Conservation (phyloP, 73 alveolate genomes). For the Paraurostyla sp. region DNA sequence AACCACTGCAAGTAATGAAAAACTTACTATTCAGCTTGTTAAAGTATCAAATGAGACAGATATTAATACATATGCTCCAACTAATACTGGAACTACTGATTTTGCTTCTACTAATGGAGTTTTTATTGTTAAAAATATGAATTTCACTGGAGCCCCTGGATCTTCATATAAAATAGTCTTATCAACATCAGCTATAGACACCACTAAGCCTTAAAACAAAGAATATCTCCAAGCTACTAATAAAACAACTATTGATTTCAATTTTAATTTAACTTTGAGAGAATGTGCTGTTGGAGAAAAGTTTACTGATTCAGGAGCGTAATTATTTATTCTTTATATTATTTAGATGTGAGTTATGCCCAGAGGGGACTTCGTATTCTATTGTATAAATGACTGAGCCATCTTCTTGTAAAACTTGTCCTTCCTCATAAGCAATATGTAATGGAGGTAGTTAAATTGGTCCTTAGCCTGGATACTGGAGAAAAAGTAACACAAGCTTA, state of each 20-base stretch:
- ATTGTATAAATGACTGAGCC: slow-evolving; percentile 21
- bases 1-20: slow-evolving; percentile 19
- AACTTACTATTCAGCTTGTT: not conserved
- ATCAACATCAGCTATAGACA: slow-evolving; percentile 41
- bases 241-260: not conserved
- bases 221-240: not conserved
- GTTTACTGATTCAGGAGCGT: slow-evolving; percentile 62
- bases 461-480: slow-evolving; percentile 70
- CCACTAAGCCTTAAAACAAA: slow-evolving; percentile 48
- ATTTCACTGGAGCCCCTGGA: slow-evolving; percentile 63
- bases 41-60: not conserved
- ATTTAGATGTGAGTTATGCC: slow-evolving; percentile 49
- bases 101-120: slow-evolving; percentile 28
- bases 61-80: slow-evolving; percentile 32
- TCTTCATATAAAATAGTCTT: not conserved
- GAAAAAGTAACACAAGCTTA: slow-evolving; percentile 42
- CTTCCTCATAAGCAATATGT: slow-evolving; percentile 54
- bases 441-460: slow-evolving; percentile 56
- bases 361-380: slow-evolving; percentile 15
- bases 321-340: not conserved
- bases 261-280: slow-evolving; percentile 20
- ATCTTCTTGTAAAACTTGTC: slow-evolving; percentile 55
- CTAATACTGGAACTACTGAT: slow-evolving; percentile 8
- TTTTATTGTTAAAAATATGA: not conserved
- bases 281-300: slow-evolving; percentile 61